Base-by-base conservation (phyloP, 345 rosid species). In the Hibiscus syriacus region DNA sequence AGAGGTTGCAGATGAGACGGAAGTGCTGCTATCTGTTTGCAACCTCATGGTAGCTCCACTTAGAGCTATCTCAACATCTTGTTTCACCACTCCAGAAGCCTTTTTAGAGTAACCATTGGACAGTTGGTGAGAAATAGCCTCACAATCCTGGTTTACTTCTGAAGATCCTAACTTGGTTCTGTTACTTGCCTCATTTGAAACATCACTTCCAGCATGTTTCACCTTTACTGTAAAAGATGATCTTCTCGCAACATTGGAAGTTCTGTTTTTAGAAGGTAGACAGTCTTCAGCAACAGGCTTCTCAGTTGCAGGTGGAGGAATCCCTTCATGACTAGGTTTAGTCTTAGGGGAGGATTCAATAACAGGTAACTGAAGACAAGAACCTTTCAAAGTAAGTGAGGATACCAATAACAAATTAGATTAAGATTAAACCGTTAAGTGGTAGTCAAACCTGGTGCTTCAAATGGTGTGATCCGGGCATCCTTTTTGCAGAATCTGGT, bases 21-120 rank as follows among this genome's bases (percentile, higher is more conserved):
- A 91, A 69, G 85, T 89, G 77, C 87, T 83, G 80, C 89, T 84
- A 61, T 85, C 90, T 64, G 95, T 79, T 77, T 83, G 95, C 71
- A 82, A 60, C 55, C 77, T 89, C 76, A 66, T 83, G 64, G 82
- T 78, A 67, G 81, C 70, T 61, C 80, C 86, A 13, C 70, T 64
- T 29, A 77, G 69, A 75, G 66, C 73, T 68, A 80, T 79, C 49
- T 71, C 78, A 48, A 87, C 77, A 67, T 77, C 90, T 26, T 52
- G 81, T 4, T 38, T 20, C n/a, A 56, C 63, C 79, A 74, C 83
- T 73, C 64, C 41, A 16, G 78, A 49, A 61, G 68, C 73, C 74
- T 70, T 78, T 55, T 67, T 52, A 61, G 38, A 45, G 30, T 2
- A 32, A 32, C 69, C 71, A 75, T 79, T 74, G 55, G 68, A 74